Base-by-base conservation (phyloP, 169 alveolate species). In the Cyclospora cayetanensis region DNA sequence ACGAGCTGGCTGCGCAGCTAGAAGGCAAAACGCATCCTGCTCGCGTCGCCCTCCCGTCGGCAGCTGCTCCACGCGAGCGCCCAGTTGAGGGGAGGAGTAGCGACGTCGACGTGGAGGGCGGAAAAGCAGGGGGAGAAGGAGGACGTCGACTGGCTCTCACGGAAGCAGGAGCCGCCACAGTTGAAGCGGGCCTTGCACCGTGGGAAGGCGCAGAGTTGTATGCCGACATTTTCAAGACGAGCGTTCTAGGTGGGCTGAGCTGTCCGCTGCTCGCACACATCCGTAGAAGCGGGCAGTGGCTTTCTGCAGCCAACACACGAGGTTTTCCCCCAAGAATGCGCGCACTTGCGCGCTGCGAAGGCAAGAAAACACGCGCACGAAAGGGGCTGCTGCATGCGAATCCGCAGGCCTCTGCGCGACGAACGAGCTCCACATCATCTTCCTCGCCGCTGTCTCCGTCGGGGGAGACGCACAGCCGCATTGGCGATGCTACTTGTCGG, bases 161-260 rank as follows among this genome's bases (percentile, higher is more conserved):
- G 35, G 85, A 89, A 39, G 86, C 60, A 39, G 93, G 93, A 27
- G 86, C 68, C 9, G 93, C 90, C 27, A 90, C 93, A 18, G 93
- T 77, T 27, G 93, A 89, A 72, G 83, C 93, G 15, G 93, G 93
- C 20, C 20, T 89, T 4, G 29, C 86, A 18, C 93, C 93, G 25
- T 72, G 90, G 90, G 93, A 89, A 60, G 93, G 90, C 4, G 65
- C 85, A 41, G 93, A 89, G 84, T 25, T 72, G 2, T 89, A 76
- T 43, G 93, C 93, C 9, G 93, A 89, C 70, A 15, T 89, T 7
- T 89, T 68, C 83, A 89, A 89, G 90, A 50, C 90, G 52, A 55
- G 76, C 41, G 52, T 65, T 29, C 65, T 72, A 50, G 93, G 93
- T 89, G 93, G 66, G 84, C 20, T 12, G 35, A 55, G 27, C 15